These are phyloP conservation scores for Streptanthus diversifolius DNA, from an alignment of 345 rosid species.

Conservation along the genomic window DNA sequence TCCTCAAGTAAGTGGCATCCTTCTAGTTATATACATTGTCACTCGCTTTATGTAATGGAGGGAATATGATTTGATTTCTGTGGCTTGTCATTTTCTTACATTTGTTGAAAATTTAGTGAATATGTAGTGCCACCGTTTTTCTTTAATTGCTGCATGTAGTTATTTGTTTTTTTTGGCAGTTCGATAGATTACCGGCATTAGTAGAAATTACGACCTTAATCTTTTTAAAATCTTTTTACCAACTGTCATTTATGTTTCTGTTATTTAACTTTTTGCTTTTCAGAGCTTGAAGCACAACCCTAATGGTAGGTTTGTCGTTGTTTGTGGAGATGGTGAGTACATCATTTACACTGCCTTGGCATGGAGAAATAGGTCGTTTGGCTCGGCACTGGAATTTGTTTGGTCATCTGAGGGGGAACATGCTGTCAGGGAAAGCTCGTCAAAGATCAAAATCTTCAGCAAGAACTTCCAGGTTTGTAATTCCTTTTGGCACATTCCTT, in stretches of 20 bases:
- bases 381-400: constrained; percentile 85
- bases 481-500: constrained; percentile 11
- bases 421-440: constrained; percentile 94
- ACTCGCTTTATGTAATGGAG: neutral
- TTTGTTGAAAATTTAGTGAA: constrained; percentile 2
- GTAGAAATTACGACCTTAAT: neutral
- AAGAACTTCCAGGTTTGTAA: constrained; percentile 81
- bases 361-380: constrained; percentile 98
- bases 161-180: neutral
- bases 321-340: constrained; percentile 98
- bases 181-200: constrained; percentile 12
- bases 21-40: neutral
- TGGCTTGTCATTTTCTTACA: constrained; percentile 2
- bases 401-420: constrained; percentile 98
- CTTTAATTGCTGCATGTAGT: neutral
- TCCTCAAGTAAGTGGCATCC: constrained; percentile 71
- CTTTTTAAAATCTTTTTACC: neutral
- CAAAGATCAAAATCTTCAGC: constrained; percentile 87
- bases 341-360: constrained; percentile 96
- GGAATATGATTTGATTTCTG: constrained; percentile 13
- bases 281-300: constrained; percentile 97
- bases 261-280: constrained; percentile 3
- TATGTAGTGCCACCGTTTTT: neutral
- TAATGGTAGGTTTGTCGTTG: constrained; percentile 95
- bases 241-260: constrained; percentile 11